These are phyloP conservation scores for Fusarium verrucosum DNA, from an alignment of 2,329 filamentous ascomycete genomes.

Conservation along the genomic window DNA sequence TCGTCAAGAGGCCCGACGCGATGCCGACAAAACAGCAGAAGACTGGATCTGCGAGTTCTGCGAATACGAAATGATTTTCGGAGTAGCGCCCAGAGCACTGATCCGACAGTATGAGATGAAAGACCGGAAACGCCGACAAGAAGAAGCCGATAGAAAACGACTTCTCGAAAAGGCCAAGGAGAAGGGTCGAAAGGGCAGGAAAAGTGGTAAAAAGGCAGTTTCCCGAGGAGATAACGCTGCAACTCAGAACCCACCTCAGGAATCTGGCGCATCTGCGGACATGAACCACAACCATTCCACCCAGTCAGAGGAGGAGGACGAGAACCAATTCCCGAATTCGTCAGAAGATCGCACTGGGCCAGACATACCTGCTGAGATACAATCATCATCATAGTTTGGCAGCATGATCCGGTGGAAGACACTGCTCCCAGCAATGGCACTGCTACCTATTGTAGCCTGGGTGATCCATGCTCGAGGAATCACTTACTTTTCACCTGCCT, in stretches of 20 bases:
- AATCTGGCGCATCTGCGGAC: constrained; percentile 36
- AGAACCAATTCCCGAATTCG: constrained; percentile 42
- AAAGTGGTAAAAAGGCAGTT: constrained; percentile 72
- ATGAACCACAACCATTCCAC: constrained; percentile 49
- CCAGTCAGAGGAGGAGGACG: constrained; percentile 53
- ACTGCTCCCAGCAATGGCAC: background rate
- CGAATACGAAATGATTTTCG: constrained; percentile 96
- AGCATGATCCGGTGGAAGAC: background rate
- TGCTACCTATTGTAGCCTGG: background rate
- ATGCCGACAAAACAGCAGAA: constrained; percentile 75
- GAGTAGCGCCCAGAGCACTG: constrained; percentile 81
- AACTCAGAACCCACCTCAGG: constrained; percentile 38
- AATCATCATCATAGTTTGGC: constrained; percentile 25
- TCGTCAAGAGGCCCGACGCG: constrained; percentile 77
- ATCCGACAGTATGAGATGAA: constrained; percentile 95
- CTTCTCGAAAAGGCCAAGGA: constrained; percentile 93
- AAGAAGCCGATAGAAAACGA: constrained; percentile 85
- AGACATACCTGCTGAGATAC: constrained; percentile 13
- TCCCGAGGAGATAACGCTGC: constrained; percentile 43
- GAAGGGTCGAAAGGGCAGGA: constrained; percentile 90
- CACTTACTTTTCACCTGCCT: constrained; percentile 1
- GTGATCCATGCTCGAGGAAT: background rate
- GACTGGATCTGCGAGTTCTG: constrained; percentile 98
- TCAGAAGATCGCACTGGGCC: constrained; percentile 31
- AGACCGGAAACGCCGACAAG: constrained; percentile 83